Conservation (phyloP, 2,329 filamentous ascomycete genomes). For the Chalaropsis thielavioides region DNA sequence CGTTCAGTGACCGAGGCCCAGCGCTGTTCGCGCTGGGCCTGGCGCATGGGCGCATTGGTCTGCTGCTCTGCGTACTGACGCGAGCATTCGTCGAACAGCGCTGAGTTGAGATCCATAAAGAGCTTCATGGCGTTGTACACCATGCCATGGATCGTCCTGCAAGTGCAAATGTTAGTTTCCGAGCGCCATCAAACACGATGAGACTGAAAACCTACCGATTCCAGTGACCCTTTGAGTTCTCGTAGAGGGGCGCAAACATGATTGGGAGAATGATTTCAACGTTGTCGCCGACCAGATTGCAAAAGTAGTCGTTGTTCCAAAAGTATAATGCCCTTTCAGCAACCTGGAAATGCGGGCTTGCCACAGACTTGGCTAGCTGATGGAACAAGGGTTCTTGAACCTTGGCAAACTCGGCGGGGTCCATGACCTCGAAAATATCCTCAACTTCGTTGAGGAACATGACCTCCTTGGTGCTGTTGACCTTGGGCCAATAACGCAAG, state of each 20-base stretch:
- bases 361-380: conserved; percentile 92
- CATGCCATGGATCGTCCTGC: conserved; percentile 96
- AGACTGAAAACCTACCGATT: conserved; percentile 54
- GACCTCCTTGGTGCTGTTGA: conserved; percentile 98
- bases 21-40: conserved; percentile 67
- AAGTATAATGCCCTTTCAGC: conserved; percentile 95
- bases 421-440: conserved; percentile 99
- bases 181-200: neutral
- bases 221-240: conserved; percentile 99
- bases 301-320: conserved; percentile 99
- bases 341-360: conserved; percentile 97
- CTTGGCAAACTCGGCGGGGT: conserved; percentile 94
- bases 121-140: conserved; percentile 99
- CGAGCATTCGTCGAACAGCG: conserved; percentile 95
- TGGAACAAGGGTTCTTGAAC: conserved; percentile 96
- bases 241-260: conserved; percentile 96
- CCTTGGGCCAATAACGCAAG: conserved; percentile 95
- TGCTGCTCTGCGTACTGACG: conserved; percentile 96
- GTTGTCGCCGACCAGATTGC: conserved; percentile 96
- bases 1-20: conserved; percentile 79
- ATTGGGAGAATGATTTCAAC: conserved; percentile 97
- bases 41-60: conserved; percentile 74
- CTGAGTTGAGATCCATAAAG: conserved; percentile 99
- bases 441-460: conserved; percentile 99
- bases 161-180: neutral